These are phyloP conservation scores for Gracilaria domingensis DNA, from an alignment of 23 red algal genomes.

Conservation along the genomic window DNA sequence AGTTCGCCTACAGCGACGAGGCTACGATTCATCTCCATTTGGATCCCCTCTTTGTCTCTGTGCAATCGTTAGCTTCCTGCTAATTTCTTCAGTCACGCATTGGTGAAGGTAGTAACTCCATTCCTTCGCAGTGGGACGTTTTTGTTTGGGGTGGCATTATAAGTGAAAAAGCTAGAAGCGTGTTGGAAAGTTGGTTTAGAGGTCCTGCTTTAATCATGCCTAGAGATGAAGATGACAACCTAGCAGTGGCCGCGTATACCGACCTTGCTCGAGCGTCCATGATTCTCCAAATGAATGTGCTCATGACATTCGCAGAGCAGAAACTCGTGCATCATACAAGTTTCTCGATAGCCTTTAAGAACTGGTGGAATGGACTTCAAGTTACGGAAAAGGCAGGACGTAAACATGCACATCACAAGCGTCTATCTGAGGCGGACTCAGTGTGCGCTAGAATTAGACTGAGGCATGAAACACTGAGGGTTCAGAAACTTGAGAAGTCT, in stretches of 20 bases:
- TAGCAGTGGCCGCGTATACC: neutral
- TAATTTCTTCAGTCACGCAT: neutral
- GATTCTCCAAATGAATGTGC: slow-evolving; percentile 27
- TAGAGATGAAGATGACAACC: neutral
- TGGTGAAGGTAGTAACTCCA: neutral
- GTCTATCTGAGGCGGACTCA: neutral
- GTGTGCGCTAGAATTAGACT: slow-evolving; percentile 5
- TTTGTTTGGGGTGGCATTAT: neutral
- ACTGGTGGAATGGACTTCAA: slow-evolving; percentile 8
- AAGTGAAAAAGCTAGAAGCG: neutral
- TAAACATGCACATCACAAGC: slow-evolving; percentile 33
- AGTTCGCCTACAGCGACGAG: neutral
- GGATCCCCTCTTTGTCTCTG: slow-evolving; percentile 5
- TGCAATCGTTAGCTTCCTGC: neutral
- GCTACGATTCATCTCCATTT: neutral
- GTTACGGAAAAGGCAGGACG: slow-evolving; percentile 14
- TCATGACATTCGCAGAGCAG: neutral
- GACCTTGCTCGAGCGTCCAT: neutral
- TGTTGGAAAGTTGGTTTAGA: slow-evolving; percentile 7
- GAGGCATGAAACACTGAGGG: neutral
- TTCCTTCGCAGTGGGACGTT: neutral
- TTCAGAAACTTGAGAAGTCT: slow-evolving; percentile 8
- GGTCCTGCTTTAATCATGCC: neutral
- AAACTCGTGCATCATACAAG: neutral
- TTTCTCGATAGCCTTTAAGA: neutral